Evolutionary conservation across 1,139 yeast genomes (phyloP).

Genomic region (Hanseniaspora sp.): DNA sequence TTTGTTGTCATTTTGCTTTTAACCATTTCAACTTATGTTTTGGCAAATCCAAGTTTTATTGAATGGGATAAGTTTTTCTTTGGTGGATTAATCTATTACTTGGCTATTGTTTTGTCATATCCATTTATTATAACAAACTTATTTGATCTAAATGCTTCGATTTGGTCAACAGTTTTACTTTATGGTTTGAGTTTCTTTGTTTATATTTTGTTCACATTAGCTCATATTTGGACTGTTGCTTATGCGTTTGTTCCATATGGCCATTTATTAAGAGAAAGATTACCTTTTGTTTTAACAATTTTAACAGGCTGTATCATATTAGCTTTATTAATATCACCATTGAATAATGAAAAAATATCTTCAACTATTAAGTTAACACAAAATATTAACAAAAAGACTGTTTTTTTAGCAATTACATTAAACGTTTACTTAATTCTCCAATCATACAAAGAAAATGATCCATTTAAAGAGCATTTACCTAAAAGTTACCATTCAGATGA

Average conservation of each 20-base stretch:
- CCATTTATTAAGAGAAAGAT: constrained; percentile 71
- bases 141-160: constrained; percentile 26
- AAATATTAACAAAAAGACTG: neutral
- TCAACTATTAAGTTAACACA: neutral
- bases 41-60: constrained; percentile 25
- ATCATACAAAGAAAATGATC: constrained; percentile 18
- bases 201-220: constrained; percentile 50
- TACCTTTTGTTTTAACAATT: constrained; percentile 54
- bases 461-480: constrained; percentile 34
- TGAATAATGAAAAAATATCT: neutral
- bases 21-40: constrained; percentile 36
- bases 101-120: constrained; percentile 50
- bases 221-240: constrained; percentile 94
- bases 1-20: constrained; percentile 27
- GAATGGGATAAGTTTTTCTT: constrained; percentile 70
- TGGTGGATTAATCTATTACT: constrained; percentile 60
- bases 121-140: constrained; percentile 52
- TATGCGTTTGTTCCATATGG: constrained; percentile 98
- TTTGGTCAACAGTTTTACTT: constrained; percentile 47
- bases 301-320: constrained; percentile 40
- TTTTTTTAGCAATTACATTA: constrained; percentile 10
- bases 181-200: constrained; percentile 51
- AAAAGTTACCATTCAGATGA: constrained; percentile 70
- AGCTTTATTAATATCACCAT: constrained; percentile 24
- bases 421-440: constrained; percentile 18